Evolutionary conservation across 257 asterid species (phyloP), one percentile per base, ranked within the genome.

Genomic region (Salvia rosmarinus): DNA sequence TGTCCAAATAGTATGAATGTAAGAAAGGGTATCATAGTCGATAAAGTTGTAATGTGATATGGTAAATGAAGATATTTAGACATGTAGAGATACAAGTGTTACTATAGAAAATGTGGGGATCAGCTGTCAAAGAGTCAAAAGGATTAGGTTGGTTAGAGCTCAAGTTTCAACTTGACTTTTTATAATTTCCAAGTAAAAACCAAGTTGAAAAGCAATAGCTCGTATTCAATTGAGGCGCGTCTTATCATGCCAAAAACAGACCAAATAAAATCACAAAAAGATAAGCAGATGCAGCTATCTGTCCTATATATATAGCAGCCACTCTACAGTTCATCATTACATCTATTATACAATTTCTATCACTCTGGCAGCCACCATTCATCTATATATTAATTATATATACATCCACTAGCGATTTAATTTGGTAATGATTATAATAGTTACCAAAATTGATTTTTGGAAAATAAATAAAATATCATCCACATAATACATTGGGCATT

Each of bases 191-290:
- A 63, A 55, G 28, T 67, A 63, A 73, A 77, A 50, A 37, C 57
- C 52, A 73, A 47, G n/a, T 73, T 77, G 85, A 82, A 80, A 85
- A 67, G 79, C 72, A 9, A 16, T 0, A 0, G 57, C 40, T 46
- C 85, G 42, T 80, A 74, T 80, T 71, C 85, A 82, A 80, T 17
- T 82, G 46, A n/a, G 0, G 37, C 84, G 78, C 85, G 83, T 66
- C 77, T 74, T 79, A 74, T 79, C 82, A 73, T 17, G 46, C 1
- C 68, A 42, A 37, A 16, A 50, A 12, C 47, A 65, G 2, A 14
- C 50, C 20, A 5, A 23, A 32, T n/a, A 14, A 37, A 68, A 35
- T 28, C 57, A 44, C 6, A 6, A 52, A 67, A 32, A 23, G 77
- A 72, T 81, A 81, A 85, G 88, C 81, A 75, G 25, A n/a, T 8